Conservation (phyloP, 2,329 filamentous ascomycete species). For the Botryotinia convoluta region DNA sequence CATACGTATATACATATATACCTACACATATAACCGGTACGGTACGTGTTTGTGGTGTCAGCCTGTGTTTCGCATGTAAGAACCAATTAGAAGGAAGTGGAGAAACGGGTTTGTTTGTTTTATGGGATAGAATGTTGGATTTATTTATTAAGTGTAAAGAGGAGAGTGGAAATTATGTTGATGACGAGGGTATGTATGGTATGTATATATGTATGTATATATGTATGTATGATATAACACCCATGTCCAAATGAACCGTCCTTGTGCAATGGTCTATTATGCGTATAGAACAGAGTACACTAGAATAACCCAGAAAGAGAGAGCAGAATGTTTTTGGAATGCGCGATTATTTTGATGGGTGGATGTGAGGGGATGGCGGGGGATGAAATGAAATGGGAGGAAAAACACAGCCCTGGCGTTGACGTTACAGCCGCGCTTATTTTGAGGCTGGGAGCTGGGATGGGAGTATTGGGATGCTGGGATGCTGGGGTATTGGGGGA, state of each 20-base stretch:
- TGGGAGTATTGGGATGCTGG: not conserved
- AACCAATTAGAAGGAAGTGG: not conserved
- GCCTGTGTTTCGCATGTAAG: not conserved
- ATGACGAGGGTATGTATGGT: not conserved
- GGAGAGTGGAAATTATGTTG: not conserved
- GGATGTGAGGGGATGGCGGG: not conserved
- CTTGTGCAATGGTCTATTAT: no score
- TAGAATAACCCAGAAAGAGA: no score
- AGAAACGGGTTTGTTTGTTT: not conserved
- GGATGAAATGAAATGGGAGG: not conserved
- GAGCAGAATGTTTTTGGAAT: no score
- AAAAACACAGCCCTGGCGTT: not conserved
- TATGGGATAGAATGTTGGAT: not conserved
- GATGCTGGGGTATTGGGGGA: not conserved
- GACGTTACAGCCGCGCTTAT: not conserved
- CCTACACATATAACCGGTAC: not conserved
- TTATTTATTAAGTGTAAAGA: fast-evolving
- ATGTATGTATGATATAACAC: not conserved
- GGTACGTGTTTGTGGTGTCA: not conserved
- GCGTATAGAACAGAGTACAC: no score
- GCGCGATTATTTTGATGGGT: not conserved
- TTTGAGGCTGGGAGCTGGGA: not conserved
- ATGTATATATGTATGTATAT: not conserved
- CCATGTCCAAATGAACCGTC: no score
- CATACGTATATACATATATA: not conserved